Percentiles rank a stretch among this genome's conserved stretches.
These are phyloP conservation scores for Pogostemon cablin DNA, from an alignment of 257 asterid genomes.

Conservation along the genomic window DNA sequence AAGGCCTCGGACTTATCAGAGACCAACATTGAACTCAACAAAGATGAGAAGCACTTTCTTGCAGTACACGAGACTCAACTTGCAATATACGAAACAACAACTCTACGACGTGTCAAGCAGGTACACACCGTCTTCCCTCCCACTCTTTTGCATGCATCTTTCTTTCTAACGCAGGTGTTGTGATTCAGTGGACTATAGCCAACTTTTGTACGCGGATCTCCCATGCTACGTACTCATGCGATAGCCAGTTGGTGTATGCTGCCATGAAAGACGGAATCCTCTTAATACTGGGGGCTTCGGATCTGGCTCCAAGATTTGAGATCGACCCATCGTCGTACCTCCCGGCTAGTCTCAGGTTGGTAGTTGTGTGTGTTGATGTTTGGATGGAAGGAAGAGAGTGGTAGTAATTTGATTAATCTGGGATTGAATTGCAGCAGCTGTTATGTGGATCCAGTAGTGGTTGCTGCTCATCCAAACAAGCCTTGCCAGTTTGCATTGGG, in stretches of 20 bases:
- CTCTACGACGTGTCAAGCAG: slow-evolving; percentile 68
- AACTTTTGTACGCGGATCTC: slow-evolving; percentile 62
- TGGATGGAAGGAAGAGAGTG: too few relatives aligned
- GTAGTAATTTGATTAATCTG: too few relatives aligned
- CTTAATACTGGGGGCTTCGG: slow-evolving; percentile 55
- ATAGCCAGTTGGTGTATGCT: slow-evolving; percentile 55
- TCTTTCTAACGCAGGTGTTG: background rate
- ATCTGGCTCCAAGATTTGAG: slow-evolving; percentile 65
- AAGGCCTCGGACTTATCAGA: slow-evolving; percentile 51
- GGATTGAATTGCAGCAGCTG: slow-evolving; percentile 21
- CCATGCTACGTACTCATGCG: slow-evolving; percentile 67
- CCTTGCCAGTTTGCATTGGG: slow-evolving; percentile 74
- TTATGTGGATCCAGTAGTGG: slow-evolving; percentile 50
- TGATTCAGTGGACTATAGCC: slow-evolving; percentile 67
- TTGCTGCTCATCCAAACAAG: slow-evolving; percentile 72
- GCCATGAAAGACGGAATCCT: slow-evolving; percentile 64
- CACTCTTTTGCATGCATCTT: background rate
- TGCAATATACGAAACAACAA: slow-evolving; percentile 60
- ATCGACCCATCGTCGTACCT: slow-evolving; percentile 70
- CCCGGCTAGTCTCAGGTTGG: slow-evolving; percentile 48
- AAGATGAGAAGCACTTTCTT: slow-evolving; percentile 61
- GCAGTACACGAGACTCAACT: slow-evolving; percentile 81
- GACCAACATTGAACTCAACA: slow-evolving; percentile 57
- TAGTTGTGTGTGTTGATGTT: background rate
- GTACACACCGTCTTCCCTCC: slow-evolving; percentile 31